These are phyloP conservation scores for Scheffersomyces stambukii DNA, from an alignment of 1,139 yeast genomes.

Conservation along the genomic window DNA sequence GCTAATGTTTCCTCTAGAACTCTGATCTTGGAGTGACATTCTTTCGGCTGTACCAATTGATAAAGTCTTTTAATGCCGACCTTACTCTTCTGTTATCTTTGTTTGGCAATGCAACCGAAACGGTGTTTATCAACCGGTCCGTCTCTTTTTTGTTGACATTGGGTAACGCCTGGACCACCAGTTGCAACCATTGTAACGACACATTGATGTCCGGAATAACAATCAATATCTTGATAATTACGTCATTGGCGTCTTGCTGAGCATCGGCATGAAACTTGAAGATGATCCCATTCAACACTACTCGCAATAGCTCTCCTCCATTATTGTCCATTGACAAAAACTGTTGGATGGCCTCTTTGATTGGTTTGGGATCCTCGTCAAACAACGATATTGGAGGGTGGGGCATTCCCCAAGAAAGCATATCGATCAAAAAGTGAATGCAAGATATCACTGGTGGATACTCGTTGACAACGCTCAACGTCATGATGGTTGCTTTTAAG, in stretches of 20 bases:
- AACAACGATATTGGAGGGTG: conserved; percentile 74
- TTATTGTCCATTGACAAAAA: conserved; percentile 39
- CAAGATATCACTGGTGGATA: conserved; percentile 68
- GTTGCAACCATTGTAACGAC: conserved; percentile 58
- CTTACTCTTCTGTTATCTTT: conserved; percentile 75
- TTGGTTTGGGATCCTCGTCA: conserved; percentile 44
- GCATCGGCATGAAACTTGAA: conserved; percentile 70
- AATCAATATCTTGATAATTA: conserved; percentile 62
- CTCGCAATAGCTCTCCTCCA: conserved; percentile 55
- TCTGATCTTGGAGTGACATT: conserved; percentile 55
- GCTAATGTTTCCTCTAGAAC: conserved; percentile 14
- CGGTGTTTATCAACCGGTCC: conserved; percentile 51
- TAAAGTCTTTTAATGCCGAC: conserved; percentile 66
- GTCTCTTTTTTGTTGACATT: conserved; percentile 67
- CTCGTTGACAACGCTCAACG: conserved; percentile 55
- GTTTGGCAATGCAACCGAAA: conserved; percentile 58
- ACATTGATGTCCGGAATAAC: conserved; percentile 41
- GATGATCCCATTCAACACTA: conserved; percentile 62
- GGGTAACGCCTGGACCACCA: conserved; percentile 53
- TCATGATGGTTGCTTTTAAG: conserved; percentile 56
- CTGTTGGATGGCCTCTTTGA: conserved; percentile 45
- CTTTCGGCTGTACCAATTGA: conserved; percentile 79
- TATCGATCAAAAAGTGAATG: conserved; percentile 73
- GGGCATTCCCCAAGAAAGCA: conserved; percentile 78
- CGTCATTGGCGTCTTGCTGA: conserved; percentile 71